Evolutionary conservation across 768 basidiomycete genomes (phyloP), one percentile per base, ranked within the genome.

Genomic region (Hydnomerulius pinastri): DNA sequence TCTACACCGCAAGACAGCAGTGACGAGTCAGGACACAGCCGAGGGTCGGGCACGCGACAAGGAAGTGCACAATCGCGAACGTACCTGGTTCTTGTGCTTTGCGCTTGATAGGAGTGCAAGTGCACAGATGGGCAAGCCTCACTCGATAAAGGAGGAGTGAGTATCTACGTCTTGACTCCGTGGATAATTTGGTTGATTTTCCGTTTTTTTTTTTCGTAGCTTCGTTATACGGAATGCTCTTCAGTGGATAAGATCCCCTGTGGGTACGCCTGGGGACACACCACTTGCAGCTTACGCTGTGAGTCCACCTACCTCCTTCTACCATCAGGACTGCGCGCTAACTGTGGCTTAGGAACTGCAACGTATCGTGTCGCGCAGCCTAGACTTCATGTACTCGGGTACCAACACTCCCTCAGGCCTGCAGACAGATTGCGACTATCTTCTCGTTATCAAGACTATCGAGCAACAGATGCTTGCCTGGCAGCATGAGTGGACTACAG

Each of bases 121-220:
- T 58, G 90, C 95, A 1, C 94, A 96, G 71, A 92, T 98, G 92
- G 95, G 95, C 37, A 98, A 97, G 71, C 96, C 96, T 4, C 85
- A 90, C 63, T 84, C 87, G 2, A 86, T 98, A 57, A 85, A 87
- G 64, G 96, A 98, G 71, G 96, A 99, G 91, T 93, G 64, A 59
- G 91, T 78, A 23, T 30, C 17, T 42, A 6, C 42, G 7, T 42
- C 35, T n/a, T 39, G 17, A 24, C 12, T 39, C 12, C 35, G 40
- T 29, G 21, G 21, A 17, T 28, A 12, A 30, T 18, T 21, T 50
- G 27, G 42, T n/a, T 1, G 3, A 46, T 10, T 30, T 30, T 46
- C 35, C 43, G 36, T 46, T 28, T 28, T 50, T 47, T 15, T 29
- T 44, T 41, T 53, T 56, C 29, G 21, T 53, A 92, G 90, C 67